These are phyloP conservation scores for Alternaria hordeiaustralica DNA, from an alignment of 2,329 filamentous ascomycete species.

Conservation along the genomic window DNA sequence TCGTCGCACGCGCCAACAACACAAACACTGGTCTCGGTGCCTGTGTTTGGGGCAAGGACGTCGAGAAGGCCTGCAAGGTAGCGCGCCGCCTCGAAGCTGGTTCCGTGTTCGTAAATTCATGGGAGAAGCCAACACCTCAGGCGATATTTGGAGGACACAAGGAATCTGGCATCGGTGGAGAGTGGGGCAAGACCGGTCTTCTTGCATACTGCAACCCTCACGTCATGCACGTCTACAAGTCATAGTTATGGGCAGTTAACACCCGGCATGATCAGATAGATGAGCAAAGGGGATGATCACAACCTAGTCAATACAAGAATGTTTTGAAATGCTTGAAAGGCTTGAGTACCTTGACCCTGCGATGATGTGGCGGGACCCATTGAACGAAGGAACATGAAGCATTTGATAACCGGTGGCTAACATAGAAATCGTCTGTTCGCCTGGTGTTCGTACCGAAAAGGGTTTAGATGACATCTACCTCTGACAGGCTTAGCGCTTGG, in stretches of 20 bases:
- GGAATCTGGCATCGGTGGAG: slow-evolving; percentile 77
- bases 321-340: slow-evolving; percentile 1
- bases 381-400: slow-evolving; percentile 6
- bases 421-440: neutral
- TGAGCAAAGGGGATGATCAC: neutral
- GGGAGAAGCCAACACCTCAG: slow-evolving; percentile 55
- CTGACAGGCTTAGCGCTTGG: slow-evolving; percentile 7
- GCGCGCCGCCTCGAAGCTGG: slow-evolving; percentile 60
- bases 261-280: neutral
- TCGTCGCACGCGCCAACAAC: slow-evolving; percentile 57
- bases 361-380: neutral
- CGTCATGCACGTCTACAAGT: slow-evolving; percentile 56
- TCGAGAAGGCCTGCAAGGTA: slow-evolving; percentile 57
- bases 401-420: neutral
- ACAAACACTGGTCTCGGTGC: slow-evolving; percentile 60
- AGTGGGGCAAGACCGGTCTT: slow-evolving; percentile 58
- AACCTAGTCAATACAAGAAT: neutral
- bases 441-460: neutral
- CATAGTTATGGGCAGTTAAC: neutral
- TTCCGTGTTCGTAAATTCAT: slow-evolving; percentile 63
- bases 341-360: neutral
- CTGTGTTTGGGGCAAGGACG: slow-evolving; percentile 55
- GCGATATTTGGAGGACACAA: slow-evolving; percentile 77
- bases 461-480: slow-evolving; percentile 3
- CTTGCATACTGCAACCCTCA: slow-evolving; percentile 57